Evolutionary conservation across 306 rosid genomes (phyloP).

Genomic region (Betula pendula): DNA sequence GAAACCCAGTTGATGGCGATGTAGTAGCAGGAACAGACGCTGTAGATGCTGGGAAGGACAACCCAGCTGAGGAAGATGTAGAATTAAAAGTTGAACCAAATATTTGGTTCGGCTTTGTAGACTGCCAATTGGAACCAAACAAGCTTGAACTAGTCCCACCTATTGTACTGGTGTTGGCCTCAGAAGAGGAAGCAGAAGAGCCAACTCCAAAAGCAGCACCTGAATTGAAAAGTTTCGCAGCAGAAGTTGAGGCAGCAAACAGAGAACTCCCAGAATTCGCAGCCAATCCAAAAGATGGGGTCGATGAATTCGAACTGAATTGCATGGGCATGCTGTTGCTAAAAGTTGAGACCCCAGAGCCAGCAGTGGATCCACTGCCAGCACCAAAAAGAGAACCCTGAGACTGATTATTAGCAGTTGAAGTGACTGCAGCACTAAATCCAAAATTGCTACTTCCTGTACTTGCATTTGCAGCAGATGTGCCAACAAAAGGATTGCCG

Average conservation of each 20-base stretch:
- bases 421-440: constrained; percentile 47
- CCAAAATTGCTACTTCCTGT: constrained; percentile 50
- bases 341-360: constrained; percentile 45
- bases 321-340: constrained; percentile 50
- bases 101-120: constrained; percentile 39
- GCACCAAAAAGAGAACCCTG: constrained; percentile 17
- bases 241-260: constrained; percentile 54
- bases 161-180: constrained; percentile 44
- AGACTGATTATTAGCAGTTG: constrained; percentile 45
- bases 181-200: constrained; percentile 50
- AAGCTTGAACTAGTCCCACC: constrained; percentile 42
- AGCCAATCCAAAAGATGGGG: constrained; percentile 45
- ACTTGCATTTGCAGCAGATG: constrained; percentile 43
- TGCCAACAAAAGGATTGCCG: constrained; percentile 37
- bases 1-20: constrained; percentile 28
- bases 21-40: constrained; percentile 34
- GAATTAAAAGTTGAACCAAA: constrained; percentile 49
- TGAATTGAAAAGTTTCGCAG: constrained; percentile 37
- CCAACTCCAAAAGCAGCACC: constrained; percentile 39
- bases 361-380: constrained; percentile 37
- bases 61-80: constrained; percentile 35
- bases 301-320: constrained; percentile 54
- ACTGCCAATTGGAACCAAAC: constrained; percentile 59
- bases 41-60: constrained; percentile 35
- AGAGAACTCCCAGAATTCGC: constrained; percentile 57